Conservation (phyloP, 164 flowering plant genomes). For the Stephania yunnanensis region DNA sequence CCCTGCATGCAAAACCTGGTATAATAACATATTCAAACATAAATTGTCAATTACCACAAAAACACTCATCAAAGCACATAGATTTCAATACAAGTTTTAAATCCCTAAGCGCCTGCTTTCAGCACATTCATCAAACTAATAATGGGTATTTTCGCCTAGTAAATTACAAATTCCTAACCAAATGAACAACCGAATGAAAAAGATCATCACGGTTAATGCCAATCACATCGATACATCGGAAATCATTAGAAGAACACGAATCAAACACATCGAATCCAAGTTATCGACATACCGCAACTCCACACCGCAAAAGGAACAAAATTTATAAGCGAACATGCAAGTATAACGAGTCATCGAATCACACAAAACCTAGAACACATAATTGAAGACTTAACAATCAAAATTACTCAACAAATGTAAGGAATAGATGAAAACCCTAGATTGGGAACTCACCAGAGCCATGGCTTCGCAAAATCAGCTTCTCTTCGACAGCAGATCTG, state of each 20-base stretch:
- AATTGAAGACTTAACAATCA: neutral
- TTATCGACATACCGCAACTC: neutral
- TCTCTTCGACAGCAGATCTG: neutral
- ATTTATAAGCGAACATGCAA: neutral
- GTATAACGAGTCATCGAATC: no score
- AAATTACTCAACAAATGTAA: neutral
- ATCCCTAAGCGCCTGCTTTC: no score
- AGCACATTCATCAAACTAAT: no score
- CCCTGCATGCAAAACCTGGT: conserved; percentile 50
- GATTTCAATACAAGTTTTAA: no score
- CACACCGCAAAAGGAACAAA: neutral
- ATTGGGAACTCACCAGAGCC: conserved; percentile 12
- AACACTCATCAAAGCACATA: neutral
- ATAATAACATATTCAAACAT: conserved; percentile 1
- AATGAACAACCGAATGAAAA: neutral
- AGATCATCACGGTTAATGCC: neutral
- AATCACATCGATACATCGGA: neutral
- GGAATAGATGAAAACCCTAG: neutral
- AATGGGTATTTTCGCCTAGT: neutral
- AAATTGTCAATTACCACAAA: neutral
- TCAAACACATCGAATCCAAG: neutral
- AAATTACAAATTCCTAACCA: neutral
- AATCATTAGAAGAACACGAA: neutral
- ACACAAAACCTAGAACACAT: neutral
- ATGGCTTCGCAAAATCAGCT: neutral